Conservation (phyloP, 805 yeast species). For the Maudiozyma serrabonitensis region DNA sequence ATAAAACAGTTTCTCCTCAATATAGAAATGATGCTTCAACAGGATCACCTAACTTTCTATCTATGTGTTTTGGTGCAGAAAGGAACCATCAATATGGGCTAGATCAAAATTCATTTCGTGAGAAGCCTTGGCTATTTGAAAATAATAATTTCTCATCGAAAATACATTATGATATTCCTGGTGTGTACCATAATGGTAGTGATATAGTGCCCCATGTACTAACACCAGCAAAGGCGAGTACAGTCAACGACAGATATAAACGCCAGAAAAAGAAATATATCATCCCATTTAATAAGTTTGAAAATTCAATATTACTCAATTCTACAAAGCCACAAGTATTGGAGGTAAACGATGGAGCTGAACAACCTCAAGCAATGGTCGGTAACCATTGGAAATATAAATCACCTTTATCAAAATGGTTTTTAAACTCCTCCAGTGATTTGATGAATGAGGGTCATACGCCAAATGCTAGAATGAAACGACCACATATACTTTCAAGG, state of each 20-base stretch:
- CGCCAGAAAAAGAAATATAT: not conserved
- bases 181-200: not conserved
- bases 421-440: slow-evolving; percentile 23
- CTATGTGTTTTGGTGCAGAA: not conserved
- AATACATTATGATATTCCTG: slow-evolving; percentile 15
- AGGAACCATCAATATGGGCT: not conserved
- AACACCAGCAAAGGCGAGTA: slow-evolving; percentile 14
- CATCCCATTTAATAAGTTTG: not conserved
- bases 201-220: slow-evolving; percentile 6
- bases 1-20: slow-evolving; percentile 5
- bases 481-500: slow-evolving; percentile 17
- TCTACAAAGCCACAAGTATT: not conserved
- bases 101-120: slow-evolving; percentile 2
- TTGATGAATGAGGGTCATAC: slow-evolving; percentile 14
- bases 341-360: not conserved
- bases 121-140: slow-evolving; percentile 8
- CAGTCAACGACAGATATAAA: not conserved
- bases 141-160: slow-evolving; percentile 11
- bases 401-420: slow-evolving; percentile 30
- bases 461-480: slow-evolving; percentile 21
- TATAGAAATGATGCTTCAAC: not conserved
- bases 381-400: slow-evolving; percentile 9
- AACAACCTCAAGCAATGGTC: not conserved
- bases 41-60: slow-evolving; percentile 5
- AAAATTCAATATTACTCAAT: not conserved